A percentile compares a stretch with the other conserved stretches of the same genome.
Conservation (phyloP, 495 filamentous ascomycete genomes). For the Talaromyces proteolyticus region DNA sequence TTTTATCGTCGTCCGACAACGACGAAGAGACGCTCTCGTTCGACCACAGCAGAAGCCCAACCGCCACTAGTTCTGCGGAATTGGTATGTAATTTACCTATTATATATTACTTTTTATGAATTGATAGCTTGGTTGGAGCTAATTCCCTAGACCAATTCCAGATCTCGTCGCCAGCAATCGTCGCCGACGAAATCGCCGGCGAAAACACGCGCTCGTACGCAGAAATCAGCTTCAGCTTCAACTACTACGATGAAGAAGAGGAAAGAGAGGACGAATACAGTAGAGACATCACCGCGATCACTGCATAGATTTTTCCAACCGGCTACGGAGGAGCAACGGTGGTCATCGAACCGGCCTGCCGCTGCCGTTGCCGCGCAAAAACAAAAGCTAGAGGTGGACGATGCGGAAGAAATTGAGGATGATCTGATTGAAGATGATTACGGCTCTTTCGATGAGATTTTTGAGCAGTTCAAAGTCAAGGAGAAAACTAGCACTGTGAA, state of each 20-base stretch:
- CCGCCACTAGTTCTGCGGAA: too few relatives aligned
- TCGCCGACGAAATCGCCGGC: neutral
- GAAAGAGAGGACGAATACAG: conserved; percentile 3
- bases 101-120: too few relatives aligned
- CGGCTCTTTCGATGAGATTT: conserved; percentile 42
- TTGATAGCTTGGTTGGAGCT: too few relatives aligned
- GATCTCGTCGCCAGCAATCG: neutral
- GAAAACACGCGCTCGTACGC: neutral
- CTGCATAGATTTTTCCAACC: conserved; percentile 14
- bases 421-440: conserved; percentile 47
- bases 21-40: conserved; percentile 17
- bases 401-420: conserved; percentile 19
- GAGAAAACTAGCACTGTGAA: neutral
- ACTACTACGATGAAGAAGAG: conserved; percentile 5
- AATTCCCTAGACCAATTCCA: too few relatives aligned
- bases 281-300: conserved; percentile 1
- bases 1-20: conserved; percentile 39
- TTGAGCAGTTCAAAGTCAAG: conserved; percentile 13
- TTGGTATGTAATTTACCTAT: too few relatives aligned
- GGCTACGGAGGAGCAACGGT: conserved; percentile 23
- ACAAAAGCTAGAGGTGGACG: conserved; percentile 1
- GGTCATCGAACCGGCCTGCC: conserved; percentile 21
- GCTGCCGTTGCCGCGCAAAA: conserved; percentile 10
- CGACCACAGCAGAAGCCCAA: neutral
- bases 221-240: neutral